Conservation (phyloP, 345 rosid species). For the Erysimum cheiranthoides region DNA sequence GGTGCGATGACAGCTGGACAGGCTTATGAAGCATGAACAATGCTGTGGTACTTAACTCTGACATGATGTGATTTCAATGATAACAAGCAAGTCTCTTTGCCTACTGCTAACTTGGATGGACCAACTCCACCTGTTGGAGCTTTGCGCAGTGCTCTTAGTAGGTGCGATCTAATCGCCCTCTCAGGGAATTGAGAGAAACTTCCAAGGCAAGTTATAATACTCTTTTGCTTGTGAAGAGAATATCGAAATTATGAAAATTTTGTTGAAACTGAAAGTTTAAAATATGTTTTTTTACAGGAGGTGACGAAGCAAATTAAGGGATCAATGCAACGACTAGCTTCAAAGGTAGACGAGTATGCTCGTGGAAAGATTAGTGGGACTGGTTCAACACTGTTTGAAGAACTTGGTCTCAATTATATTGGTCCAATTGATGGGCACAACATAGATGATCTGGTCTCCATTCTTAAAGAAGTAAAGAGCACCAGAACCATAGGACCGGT, state of each 20-base stretch:
- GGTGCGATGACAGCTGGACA: constrained; percentile 98
- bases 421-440: background rate
- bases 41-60: constrained; percentile 78
- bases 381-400: constrained; percentile 88
- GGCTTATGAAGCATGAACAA: constrained; percentile 99
- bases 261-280: background rate
- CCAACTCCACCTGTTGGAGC: constrained; percentile 98
- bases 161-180: constrained; percentile 82
- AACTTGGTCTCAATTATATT: constrained; percentile 83
- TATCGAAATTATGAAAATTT: background rate
- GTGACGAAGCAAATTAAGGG: too few species aligned
- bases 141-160: constrained; percentile 89
- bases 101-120: constrained; percentile 90
- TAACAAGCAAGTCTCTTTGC: constrained; percentile 93
- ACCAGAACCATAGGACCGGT: background rate
- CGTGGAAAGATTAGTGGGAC: too few species aligned
- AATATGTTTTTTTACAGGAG: constrained; percentile 57
- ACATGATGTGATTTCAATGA: constrained; percentile 89
- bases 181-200: constrained; percentile 86
- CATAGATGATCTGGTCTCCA: background rate
- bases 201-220: constrained; percentile 66
- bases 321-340: too few species aligned
- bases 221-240: background rate
- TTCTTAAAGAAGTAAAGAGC: background rate
- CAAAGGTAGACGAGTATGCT: constrained; percentile 85